Evolutionary conservation across 768 basidiomycete species (phyloP).

Genomic region (Lentinus tigrinus): DNA sequence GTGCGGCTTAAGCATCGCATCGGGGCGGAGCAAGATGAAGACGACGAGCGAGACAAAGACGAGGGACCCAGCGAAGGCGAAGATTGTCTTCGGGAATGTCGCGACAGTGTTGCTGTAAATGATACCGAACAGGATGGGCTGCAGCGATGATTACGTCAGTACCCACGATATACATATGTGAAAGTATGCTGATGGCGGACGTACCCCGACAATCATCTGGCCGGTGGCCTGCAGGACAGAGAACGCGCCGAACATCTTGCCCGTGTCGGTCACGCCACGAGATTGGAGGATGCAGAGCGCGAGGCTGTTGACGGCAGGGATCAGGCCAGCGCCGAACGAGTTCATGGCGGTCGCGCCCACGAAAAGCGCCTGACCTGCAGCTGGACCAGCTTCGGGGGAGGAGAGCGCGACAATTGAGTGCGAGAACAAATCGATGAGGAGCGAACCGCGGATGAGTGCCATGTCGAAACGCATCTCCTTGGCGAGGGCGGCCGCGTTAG

Average conservation of each 20-base stretch:
- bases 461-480: slow-evolving; percentile 71
- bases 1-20: slow-evolving; percentile 21
- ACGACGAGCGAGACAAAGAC: slow-evolving; percentile 48
- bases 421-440: slow-evolving; percentile 66
- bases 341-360: slow-evolving; percentile 59
- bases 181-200: slow-evolving; percentile 14
- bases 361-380: slow-evolving; percentile 39
- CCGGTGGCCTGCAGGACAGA: slow-evolving; percentile 66
- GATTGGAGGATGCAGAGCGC: slow-evolving; percentile 66
- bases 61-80: slow-evolving; percentile 57
- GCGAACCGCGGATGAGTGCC: slow-evolving; percentile 58
- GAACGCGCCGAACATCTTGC: slow-evolving; percentile 70
- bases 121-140: slow-evolving; percentile 71
- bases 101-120: slow-evolving; percentile 66
- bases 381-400: slow-evolving; percentile 40
- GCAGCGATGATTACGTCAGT: slow-evolving; percentile 9
- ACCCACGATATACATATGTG: neutral
- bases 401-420: slow-evolving; percentile 59
- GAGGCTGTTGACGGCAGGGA: slow-evolving; percentile 70
- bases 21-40: slow-evolving; percentile 42
- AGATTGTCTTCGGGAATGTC: slow-evolving; percentile 66
- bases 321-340: slow-evolving; percentile 65
- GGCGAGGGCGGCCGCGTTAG: slow-evolving; percentile 49
- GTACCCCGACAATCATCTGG: slow-evolving; percentile 56
- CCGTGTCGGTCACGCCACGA: slow-evolving; percentile 37